Evolutionary conservation across 2,329 filamentous ascomycete genomes (phyloP).

Genomic region (Colletotrichum camelliae): DNA sequence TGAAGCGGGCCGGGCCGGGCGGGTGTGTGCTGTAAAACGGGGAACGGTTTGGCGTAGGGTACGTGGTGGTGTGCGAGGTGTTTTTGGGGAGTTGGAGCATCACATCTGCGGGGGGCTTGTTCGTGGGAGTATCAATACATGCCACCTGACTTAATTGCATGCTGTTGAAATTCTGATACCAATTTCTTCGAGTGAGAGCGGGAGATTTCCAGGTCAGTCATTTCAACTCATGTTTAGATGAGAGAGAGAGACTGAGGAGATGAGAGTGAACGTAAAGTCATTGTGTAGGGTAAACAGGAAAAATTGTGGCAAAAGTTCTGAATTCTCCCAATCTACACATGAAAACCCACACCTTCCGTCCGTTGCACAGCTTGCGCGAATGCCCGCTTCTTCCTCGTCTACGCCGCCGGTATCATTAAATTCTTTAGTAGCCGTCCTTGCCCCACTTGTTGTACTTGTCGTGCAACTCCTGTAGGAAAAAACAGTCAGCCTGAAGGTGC

Average conservation of each 20-base stretch:
- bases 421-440: conserved; percentile 84
- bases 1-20: conserved; percentile 20
- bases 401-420: conserved; percentile 5
- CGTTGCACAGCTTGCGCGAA: neutral
- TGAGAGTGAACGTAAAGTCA: neutral
- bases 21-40: neutral
- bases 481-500: conserved; percentile 3
- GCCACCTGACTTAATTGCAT: neutral
- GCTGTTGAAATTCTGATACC: neutral
- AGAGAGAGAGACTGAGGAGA: neutral
- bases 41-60: neutral
- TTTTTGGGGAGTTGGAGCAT: neutral
- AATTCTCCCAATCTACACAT: conserved; percentile 24
- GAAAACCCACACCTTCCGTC: conserved; percentile 7
- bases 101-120: neutral
- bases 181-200: neutral
- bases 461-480: conserved; percentile 74
- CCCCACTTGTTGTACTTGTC: conserved; percentile 99
- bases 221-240: neutral
- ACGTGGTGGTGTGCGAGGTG: conserved; percentile 3
- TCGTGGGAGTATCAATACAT: neutral
- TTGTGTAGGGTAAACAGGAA: neutral
- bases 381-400: neutral
- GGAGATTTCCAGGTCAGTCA: neutral
- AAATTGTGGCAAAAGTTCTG: conserved; percentile 3